Evolutionary conservation across 148 eudicot species (phyloP), one percentile per base, ranked within the genome.

Genomic region (Rhododendron mucronatum): DNA sequence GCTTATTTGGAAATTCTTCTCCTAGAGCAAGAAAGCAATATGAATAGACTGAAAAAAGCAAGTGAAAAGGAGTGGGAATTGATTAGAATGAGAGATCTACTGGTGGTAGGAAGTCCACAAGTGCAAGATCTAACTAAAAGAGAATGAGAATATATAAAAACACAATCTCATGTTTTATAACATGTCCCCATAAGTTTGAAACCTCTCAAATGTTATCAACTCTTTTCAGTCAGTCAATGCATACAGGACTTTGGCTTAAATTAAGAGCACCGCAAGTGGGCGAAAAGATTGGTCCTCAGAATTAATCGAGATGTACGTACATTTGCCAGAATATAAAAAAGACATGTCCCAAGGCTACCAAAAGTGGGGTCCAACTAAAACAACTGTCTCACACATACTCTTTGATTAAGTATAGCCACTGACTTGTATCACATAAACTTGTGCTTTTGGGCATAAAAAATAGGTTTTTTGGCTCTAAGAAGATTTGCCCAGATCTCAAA

Each of bases 401-500:
- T 83, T 90, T 85, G 51, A 88, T 83, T 90, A 89, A 88, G 84
- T 86, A 30, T 48, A 76, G 90, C 89, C 88, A 83, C 88, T 89
- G 90, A 92, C 88, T 91, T 91, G 89, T 87, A 91, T 88, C 91
- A 91, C 90, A 85, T 87, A 85, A 85, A 83, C 78, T 82, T 91
- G 88, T 90, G 86, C 91, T 90, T 92, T 88, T 79, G 77, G 69
- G 77, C 53, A 88, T 92, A 86, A 67, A 88, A 79, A 86, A 87
- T 78, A 57, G 90, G 92, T 91, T 91, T 91, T 89, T 82, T 82
- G 89, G 90, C 93, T 89, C 93, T 88, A 92, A 84, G 94, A 94
- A 96, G 99, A 96, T 96, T 88, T 92, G 97, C 91, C 76, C 80
- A 65, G 97, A 96, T 96, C 94, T 96, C 91, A 93, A 93, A 93